Base-by-base conservation (phyloP, 2,329 filamentous ascomycete genomes). In the Claviceps spartinae region DNA sequence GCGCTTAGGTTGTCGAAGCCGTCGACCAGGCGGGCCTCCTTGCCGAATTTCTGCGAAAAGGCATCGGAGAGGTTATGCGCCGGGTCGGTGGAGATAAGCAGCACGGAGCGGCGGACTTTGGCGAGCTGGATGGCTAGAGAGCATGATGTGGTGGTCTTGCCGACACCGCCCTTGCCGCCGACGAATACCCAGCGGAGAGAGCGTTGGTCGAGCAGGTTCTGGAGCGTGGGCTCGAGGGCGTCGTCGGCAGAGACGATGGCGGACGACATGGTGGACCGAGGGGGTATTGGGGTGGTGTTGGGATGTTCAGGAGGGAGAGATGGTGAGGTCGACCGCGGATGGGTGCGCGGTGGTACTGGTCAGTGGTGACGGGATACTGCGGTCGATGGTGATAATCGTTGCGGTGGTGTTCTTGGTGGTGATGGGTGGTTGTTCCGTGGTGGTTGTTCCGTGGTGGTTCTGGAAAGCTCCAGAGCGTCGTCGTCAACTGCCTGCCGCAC, bases 91-190 rank as follows among this genome's bases (percentile, higher is more conserved):
- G 90, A 96, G 73, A 98, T 98, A 67, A 98, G 85, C 54, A 98
- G 82, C 55, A 98, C 93, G 56, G 87, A 95, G 71, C 91, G 91
- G 71, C 93, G 88, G 62, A 89, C 88, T 70, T 86, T 89, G 62
- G 93, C 89, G 58, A 98, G 87, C 72, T 98, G 93, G 67, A 98
- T 97, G 57, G 93, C 93, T 58, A 98, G 85, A 9, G 91, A 96
- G 73, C 93, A 98, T 7, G 91, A 97, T 16, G 93, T 98, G n/a
- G 93, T 98, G 30, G 93, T 98, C 77, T 98, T 98, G 68, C 93
- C 93, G 46, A 98, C 93, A 67, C 93, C 93, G 64, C 93, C 93
- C 73, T 98, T 98, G 59, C 93, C 93, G 63, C 93, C 93, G 55
- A 98, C 93, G 64, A 98, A 98, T 71, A 98, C 95, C 93, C 93